Evolutionary conservation across 179 eudicot genomes (phyloP).

Genomic region (Heliamphora pulchella): DNA sequence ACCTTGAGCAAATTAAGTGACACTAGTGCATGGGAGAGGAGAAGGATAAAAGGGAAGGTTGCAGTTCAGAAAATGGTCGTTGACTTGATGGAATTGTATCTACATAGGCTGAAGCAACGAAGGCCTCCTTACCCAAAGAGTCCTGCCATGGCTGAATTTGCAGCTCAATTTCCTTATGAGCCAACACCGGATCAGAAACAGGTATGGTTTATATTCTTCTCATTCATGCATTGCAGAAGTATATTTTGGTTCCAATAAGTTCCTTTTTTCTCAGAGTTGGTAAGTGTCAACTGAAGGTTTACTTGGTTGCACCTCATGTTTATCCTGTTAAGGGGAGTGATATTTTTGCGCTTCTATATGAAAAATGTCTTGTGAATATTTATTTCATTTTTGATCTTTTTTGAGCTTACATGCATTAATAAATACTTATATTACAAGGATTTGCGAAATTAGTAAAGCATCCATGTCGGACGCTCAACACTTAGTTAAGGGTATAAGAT

Average conservation of each 20-base stretch:
- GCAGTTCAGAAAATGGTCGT: slow-evolving; percentile 98
- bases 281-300: not conserved
- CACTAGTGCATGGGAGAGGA: slow-evolving; percentile 79
- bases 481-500: too few species aligned
- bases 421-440: too few species aligned
- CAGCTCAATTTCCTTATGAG: slow-evolving; percentile 65
- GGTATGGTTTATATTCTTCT: slow-evolving; percentile 31
- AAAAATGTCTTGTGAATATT: not conserved
- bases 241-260: not conserved
- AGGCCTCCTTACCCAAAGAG: slow-evolving; percentile 79
- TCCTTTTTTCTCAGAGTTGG: not conserved
- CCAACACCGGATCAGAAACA: slow-evolving; percentile 95
- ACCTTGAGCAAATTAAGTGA: slow-evolving; percentile 79
- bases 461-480: too few species aligned
- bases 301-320: not conserved
- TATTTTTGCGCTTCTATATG: not conserved
- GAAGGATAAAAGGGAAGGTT: slow-evolving; percentile 84
- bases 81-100: slow-evolving; percentile 88
- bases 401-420: slow-evolving; percentile 7
- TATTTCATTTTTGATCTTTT: not conserved
- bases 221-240: not conserved
- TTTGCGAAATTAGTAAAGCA: too few species aligned
- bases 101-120: slow-evolving; percentile 78
- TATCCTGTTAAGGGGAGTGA: not conserved
- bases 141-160: slow-evolving; percentile 59